A percentile compares a stretch with the other conserved stretches of the same genome.
These are phyloP conservation scores for Syzygium oleosum DNA, from an alignment of 345 rosid species.

Conservation along the genomic window DNA sequence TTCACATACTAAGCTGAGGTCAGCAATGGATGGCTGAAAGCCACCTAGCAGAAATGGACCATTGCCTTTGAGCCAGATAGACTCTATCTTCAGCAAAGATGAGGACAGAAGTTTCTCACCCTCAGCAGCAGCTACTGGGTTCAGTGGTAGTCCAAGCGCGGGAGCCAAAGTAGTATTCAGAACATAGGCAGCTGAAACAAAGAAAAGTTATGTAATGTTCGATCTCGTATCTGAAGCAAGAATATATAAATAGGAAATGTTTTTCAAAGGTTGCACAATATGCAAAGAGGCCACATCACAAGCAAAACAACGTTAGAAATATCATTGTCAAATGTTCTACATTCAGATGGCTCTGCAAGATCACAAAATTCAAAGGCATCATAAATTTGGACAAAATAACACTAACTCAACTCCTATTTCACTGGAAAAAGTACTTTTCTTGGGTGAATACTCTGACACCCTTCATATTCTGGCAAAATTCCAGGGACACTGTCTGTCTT, in stretches of 20 bases:
- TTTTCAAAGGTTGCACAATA: background rate
- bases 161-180: conserved; percentile 41
- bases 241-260: background rate
- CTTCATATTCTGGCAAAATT: background rate
- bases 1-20: conserved; percentile 79
- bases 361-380: background rate
- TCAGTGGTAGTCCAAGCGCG: conserved; percentile 37
- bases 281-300: background rate
- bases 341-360: background rate
- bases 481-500: background rate
- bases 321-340: background rate
- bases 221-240: background rate
- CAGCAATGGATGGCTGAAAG: conserved; percentile 80
- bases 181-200: conserved; percentile 40
- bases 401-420: background rate
- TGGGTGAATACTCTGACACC: background rate
- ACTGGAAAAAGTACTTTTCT: background rate
- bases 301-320: background rate
- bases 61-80: conserved; percentile 71
- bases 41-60: conserved; percentile 60
- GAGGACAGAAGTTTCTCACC: conserved; percentile 44
- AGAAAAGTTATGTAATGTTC: background rate
- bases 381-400: background rate
- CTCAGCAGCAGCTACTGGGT: conserved; percentile 56
- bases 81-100: conserved; percentile 53